Conservation (phyloP, 2,329 filamentous ascomycete genomes). For the Cercospora beticola region DNA sequence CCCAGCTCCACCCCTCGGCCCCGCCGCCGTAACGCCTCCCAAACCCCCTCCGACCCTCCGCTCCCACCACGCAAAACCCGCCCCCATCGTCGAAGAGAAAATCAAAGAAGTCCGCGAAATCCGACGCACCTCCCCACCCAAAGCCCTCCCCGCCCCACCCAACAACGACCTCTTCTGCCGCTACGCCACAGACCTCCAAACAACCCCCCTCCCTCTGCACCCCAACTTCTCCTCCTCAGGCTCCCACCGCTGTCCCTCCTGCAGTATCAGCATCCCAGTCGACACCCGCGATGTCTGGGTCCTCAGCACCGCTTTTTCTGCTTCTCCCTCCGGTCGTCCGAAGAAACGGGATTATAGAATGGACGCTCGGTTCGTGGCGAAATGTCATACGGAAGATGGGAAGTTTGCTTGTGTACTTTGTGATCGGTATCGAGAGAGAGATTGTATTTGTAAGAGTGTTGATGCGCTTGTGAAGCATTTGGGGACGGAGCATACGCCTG, state of each 20-base stretch:
- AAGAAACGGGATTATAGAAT: constrained; percentile 24
- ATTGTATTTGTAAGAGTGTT: constrained; percentile 28
- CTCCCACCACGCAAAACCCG: background rate
- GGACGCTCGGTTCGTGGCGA: constrained; percentile 27
- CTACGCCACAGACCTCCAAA: constrained; percentile 24
- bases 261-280: constrained; percentile 26
- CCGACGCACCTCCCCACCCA: constrained; percentile 3
- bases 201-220: constrained; percentile 18
- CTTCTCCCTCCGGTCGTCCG: background rate
- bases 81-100: background rate
- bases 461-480: constrained; percentile 30
- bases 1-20: constrained; percentile 11
- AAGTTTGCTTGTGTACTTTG: constrained; percentile 30
- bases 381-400: constrained; percentile 26
- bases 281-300: constrained; percentile 29
- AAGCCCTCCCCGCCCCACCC: constrained; percentile 21
- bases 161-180: constrained; percentile 23
- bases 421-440: constrained; percentile 21
- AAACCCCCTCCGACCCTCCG: background rate
- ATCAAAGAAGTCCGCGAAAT: constrained; percentile 3
- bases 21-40: background rate
- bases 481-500: constrained; percentile 26
- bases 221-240: constrained; percentile 20
- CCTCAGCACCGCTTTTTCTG: constrained; percentile 18
- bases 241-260: constrained; percentile 26